These are phyloP conservation scores for Blastomyces gilchristii DNA, from an alignment of 2,329 filamentous ascomycete genomes.

Conservation along the genomic window DNA sequence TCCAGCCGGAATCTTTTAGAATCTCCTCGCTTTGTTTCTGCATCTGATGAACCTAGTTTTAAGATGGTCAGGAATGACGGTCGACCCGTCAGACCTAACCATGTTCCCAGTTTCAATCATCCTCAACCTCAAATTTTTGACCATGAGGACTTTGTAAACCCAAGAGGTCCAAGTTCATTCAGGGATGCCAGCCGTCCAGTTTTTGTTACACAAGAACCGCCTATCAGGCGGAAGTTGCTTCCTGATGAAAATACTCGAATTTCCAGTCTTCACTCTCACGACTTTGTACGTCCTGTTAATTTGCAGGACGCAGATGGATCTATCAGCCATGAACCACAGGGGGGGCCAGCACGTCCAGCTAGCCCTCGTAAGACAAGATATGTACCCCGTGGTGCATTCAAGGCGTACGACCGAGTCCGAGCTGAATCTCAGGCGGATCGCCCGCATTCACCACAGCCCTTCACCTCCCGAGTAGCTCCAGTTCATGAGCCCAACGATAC, in stretches of 20 bases:
- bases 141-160: constrained; percentile 16
- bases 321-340: constrained; percentile 1
- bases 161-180: constrained; percentile 5
- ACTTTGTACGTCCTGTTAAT: constrained; percentile 29
- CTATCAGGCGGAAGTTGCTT: constrained; percentile 15
- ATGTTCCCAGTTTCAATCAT: constrained; percentile 13
- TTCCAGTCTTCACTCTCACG: constrained; percentile 27
- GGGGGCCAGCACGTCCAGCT: neutral
- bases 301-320: constrained; percentile 17
- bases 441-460: constrained; percentile 2
- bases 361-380: constrained; percentile 1
- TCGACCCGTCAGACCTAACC: constrained; percentile 16
- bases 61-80: constrained; percentile 16
- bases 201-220: constrained; percentile 15
- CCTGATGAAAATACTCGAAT: constrained; percentile 10
- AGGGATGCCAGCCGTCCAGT: constrained; percentile 9
- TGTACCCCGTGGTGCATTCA: constrained; percentile 3
- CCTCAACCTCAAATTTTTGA: constrained; percentile 16
- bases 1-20: constrained; percentile 7
- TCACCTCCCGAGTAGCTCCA: neutral
- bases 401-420: constrained; percentile 1
- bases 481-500: neutral
- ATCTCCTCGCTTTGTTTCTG: constrained; percentile 10
- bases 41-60: constrained; percentile 15
- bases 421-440: constrained; percentile 1